Percentiles rank a stretch among this genome's conserved stretches.
phyloP scores from a whole-genome alignment of 495 filamentous ascomycete genomes.

The Tuber indicum region DNA sequence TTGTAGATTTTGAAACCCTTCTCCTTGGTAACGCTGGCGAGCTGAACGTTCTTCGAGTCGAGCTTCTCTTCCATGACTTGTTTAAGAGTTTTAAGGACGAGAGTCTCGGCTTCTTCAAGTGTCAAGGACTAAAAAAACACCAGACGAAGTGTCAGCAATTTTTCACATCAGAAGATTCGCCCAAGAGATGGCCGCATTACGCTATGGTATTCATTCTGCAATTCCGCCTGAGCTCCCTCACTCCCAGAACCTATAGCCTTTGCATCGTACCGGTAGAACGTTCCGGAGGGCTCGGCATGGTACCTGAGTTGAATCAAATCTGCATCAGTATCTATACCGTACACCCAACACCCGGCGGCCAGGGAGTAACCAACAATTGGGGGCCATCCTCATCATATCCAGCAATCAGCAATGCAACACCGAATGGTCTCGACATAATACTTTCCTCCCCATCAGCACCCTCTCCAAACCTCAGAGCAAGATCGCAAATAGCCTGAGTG shows the following conservation, averaged over 20 bases:
- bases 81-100: conserved; percentile 96
- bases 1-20: conserved; percentile 96
- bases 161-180: background rate
- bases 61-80: conserved; percentile 99
- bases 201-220: conserved; percentile 98
- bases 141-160: conserved; percentile 19
- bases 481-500: conserved; percentile 96
- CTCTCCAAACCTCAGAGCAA: conserved; percentile 94
- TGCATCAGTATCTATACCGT: conserved; percentile 7
- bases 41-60: conserved; percentile 94
- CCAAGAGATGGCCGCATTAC: conserved; percentile 36
- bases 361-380: conserved; percentile 60
- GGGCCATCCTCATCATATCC: conserved; percentile 97
- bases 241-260: conserved; percentile 96
- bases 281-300: conserved; percentile 94
- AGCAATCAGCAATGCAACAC: conserved; percentile 91
- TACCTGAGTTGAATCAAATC: conserved; percentile 52
- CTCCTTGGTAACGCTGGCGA: conserved; percentile 95
- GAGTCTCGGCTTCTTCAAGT: conserved; percentile 81
- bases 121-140: conserved; percentile 61
- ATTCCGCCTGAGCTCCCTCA: conserved; percentile 92
- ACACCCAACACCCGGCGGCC: background rate
- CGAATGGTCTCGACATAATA: conserved; percentile 95
- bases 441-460: conserved; percentile 96
- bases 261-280: conserved; percentile 97